phyloP scores from a whole-genome alignment of 225 moss, liverwort and hornwort genomes.

The Antitrichia curtipendula region DNA sequence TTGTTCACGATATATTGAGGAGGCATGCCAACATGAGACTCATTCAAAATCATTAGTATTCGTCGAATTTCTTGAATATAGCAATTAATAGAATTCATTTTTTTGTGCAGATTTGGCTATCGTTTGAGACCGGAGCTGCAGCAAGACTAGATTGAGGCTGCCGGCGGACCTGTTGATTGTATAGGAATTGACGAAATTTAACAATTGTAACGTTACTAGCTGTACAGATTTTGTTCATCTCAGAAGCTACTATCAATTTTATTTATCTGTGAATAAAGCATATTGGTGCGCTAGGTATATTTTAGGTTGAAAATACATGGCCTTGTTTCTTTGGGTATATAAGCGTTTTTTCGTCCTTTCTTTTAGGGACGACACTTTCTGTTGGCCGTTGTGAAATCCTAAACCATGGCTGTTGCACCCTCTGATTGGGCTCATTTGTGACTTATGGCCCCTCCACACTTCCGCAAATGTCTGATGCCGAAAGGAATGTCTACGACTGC shows the following conservation, averaged over 20 bases:
- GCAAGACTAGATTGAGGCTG: neutral
- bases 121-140: neutral
- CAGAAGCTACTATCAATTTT: conserved; percentile 5
- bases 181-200: conserved; percentile 3
- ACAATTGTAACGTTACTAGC: conserved; percentile 27
- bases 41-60: neutral
- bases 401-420: neutral
- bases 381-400: neutral
- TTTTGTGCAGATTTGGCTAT: conserved; percentile 16
- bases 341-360: neutral
- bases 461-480: too few species aligned
- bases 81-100: neutral
- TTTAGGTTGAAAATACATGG: neutral
- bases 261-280: conserved; percentile 29
- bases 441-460: too few species aligned
- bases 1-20: neutral
- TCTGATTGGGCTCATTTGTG: neutral
- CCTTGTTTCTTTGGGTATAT: neutral
- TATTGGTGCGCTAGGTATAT: neutral
- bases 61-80: neutral
- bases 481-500: too few species aligned
- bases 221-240: conserved; percentile 30
- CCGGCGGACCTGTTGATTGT: neutral
- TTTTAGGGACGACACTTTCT: neutral
- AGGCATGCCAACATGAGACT: neutral